Percentiles rank a stretch among this genome's conserved stretches.
Evolutionary conservation across 441 rosid species (phyloP).

Genomic region (Sinapis alba): DNA sequence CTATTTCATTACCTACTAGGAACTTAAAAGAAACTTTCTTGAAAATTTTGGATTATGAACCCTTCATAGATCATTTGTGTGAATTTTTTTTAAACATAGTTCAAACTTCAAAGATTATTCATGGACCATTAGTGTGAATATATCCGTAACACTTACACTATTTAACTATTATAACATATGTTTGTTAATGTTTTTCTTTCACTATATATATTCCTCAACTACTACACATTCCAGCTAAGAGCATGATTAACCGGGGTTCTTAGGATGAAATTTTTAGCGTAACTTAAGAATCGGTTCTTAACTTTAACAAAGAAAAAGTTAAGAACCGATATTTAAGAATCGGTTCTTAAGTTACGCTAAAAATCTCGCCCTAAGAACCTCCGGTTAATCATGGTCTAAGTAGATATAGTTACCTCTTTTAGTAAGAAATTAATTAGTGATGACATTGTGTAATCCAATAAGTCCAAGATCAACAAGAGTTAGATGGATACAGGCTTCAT

Average conservation of each 20-base stretch:
- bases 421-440: slow-evolving; percentile 5
- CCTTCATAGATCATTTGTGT: background rate
- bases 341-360: too few relatives aligned
- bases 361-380: too few relatives aligned
- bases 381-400: too few relatives aligned
- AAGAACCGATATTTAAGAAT: too few relatives aligned
- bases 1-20: background rate
- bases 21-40: background rate
- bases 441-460: slow-evolving; percentile 19
- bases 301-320: too few relatives aligned
- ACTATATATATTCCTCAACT: slow-evolving; percentile 9
- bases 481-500: slow-evolving; percentile 8
- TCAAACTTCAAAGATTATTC: background rate
- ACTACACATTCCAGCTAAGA: background rate
- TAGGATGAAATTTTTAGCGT: too few relatives aligned
- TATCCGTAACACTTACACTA: background rate
- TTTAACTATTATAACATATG: background rate
- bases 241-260: too few relatives aligned
- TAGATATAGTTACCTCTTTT: slow-evolving; percentile 19
- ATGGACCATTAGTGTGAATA: background rate
- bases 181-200: background rate
- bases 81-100: background rate
- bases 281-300: too few relatives aligned
- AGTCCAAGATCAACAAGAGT: slow-evolving; percentile 21
- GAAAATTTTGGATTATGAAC: background rate